phyloP scores from a whole-genome alignment of 2,329 filamentous ascomycete species.

The Colletotrichum endophyticum region DNA sequence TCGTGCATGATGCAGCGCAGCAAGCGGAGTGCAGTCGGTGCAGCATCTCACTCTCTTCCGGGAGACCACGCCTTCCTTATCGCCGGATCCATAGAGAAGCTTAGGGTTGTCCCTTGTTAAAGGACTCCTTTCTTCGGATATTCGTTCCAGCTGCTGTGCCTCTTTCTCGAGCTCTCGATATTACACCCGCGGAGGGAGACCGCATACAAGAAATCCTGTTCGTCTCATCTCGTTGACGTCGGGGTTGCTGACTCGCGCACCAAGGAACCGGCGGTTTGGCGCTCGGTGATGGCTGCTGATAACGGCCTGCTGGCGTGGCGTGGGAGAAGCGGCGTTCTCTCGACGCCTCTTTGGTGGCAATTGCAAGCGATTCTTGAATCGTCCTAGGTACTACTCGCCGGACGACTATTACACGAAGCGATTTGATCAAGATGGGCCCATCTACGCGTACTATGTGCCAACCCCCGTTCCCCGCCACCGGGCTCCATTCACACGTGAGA shows the following conservation, averaged over 20 bases:
- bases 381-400: not conserved
- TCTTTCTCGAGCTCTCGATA: not conserved
- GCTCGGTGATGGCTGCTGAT: not conserved
- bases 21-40: not conserved
- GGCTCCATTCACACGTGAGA: not conserved
- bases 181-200: not conserved
- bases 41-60: not conserved
- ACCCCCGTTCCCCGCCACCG: not conserved
- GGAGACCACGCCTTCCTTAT: not conserved
- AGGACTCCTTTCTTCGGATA: not conserved
- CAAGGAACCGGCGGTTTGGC: not conserved
- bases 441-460: not conserved
- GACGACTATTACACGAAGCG: not conserved
- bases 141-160: not conserved
- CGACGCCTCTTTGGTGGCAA: not conserved
- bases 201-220: not conserved
- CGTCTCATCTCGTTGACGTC: conserved; percentile 1
- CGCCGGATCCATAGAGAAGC: not conserved
- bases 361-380: not conserved
- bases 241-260: conserved; percentile 8
- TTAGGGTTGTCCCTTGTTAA: conserved; percentile 3
- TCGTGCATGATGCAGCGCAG: conserved; percentile 3
- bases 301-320: not conserved
- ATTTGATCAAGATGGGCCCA: conserved; percentile 3
- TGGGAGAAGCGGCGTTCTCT: not conserved